Evolutionary conservation across 176 grass and related monocot genomes (phyloP).

Genomic region (Cymbopogon citratus): DNA sequence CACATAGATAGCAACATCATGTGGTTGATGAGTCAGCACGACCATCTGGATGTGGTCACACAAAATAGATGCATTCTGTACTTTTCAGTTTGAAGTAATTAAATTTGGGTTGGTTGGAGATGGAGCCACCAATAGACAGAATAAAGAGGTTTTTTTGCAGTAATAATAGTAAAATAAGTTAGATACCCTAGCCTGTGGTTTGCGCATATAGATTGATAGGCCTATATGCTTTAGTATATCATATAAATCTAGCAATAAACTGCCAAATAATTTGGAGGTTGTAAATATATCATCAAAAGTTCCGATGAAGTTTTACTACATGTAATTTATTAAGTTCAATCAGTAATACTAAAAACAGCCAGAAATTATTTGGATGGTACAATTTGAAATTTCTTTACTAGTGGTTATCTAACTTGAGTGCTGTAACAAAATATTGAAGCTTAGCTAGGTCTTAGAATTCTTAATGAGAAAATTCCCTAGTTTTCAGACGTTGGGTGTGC

Average conservation of each 20-base stretch:
- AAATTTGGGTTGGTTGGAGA: background rate
- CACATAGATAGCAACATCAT: constrained; percentile 6
- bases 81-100: background rate
- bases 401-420: too few relatives aligned
- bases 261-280: background rate
- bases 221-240: background rate
- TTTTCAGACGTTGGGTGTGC: background rate
- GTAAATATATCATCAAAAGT: background rate
- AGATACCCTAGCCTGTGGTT: background rate
- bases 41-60: constrained; percentile 21
- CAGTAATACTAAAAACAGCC: background rate
- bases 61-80: constrained; percentile 15
- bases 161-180: background rate
- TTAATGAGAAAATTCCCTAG: background rate
- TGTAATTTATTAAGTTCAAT: background rate
- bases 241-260: background rate
- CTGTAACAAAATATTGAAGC: too few relatives aligned
- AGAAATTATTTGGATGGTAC: background rate
- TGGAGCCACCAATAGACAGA: background rate
- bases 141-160: background rate
- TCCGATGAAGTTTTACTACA: background rate
- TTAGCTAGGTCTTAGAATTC: background rate
- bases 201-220: background rate
- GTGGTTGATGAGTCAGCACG: constrained; percentile 29
- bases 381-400: background rate